Percentiles rank a stretch among this genome's conserved stretches.
phyloP scores from a whole-genome alignment of 106 monocot species.

The Platanthera guangdongensis region DNA sequence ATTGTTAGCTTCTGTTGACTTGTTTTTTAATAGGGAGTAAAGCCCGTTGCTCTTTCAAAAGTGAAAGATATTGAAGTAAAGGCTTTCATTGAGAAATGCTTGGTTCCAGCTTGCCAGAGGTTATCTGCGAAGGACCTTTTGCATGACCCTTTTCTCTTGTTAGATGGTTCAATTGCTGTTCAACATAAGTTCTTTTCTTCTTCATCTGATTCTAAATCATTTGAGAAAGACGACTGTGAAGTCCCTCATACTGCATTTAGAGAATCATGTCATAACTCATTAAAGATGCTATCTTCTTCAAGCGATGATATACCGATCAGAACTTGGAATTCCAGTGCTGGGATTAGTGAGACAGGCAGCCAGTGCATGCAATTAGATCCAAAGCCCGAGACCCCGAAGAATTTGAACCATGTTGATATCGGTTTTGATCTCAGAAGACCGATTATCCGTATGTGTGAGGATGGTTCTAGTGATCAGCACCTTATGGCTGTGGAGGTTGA shows the following conservation, averaged over 20 bases:
- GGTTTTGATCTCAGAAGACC: neutral
- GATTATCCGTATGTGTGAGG: neutral
- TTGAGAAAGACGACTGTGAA: neutral
- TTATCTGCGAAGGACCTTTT: constrained; percentile 43
- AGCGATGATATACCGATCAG: constrained; percentile 11
- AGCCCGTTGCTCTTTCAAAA: constrained; percentile 50
- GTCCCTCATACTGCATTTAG: constrained; percentile 2
- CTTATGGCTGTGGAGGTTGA: constrained; percentile 17
- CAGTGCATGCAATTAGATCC: neutral
- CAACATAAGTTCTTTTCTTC: neutral
- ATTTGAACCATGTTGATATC: neutral
- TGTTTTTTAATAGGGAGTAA: constrained; percentile 46
- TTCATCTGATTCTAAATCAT: constrained; percentile 7
- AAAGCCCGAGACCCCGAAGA: neutral
- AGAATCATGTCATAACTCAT: constrained; percentile 2
- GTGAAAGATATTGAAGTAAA: constrained; percentile 50
- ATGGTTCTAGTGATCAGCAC: neutral
- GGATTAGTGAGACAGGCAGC: neutral
- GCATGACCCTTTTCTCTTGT: constrained; percentile 48
- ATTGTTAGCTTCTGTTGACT: neutral
- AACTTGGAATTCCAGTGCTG: constrained; percentile 7
- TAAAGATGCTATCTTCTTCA: neutral
- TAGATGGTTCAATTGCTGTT: constrained; percentile 11
- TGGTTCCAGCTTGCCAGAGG: constrained; percentile 37
- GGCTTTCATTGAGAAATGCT: constrained; percentile 60